These are phyloP conservation scores for Canavalia ensiformis DNA, from an alignment of 306 rosid species.

Conservation along the genomic window DNA sequence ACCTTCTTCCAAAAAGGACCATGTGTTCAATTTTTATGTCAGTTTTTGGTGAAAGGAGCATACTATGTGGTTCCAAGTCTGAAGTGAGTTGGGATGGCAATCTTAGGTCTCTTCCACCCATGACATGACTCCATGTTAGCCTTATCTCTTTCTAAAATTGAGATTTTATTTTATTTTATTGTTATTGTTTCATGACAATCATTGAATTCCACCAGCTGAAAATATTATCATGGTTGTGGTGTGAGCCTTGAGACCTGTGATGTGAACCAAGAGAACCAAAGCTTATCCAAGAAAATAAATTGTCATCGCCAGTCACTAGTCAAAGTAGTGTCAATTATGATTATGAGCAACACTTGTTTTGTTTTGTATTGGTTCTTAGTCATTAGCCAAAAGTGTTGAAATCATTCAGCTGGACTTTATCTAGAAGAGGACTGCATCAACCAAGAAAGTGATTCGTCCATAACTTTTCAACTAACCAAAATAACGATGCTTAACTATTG, in stretches of 20 bases:
- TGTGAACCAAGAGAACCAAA: constrained; percentile 8
- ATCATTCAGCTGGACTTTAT: constrained; percentile 41
- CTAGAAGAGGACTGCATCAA: constrained; percentile 44
- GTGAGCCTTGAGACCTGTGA: constrained; percentile 41
- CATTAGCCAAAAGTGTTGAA: constrained; percentile 43
- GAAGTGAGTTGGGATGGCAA: not conserved
- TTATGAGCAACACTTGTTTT: constrained; percentile 45
- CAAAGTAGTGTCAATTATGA: constrained; percentile 47
- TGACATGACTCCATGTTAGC: not conserved
- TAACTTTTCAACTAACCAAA: constrained; percentile 45
- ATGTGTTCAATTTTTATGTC: constrained; percentile 15
- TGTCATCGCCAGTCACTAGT: constrained; percentile 16
- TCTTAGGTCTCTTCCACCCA: not conserved
- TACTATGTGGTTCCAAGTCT: not conserved
- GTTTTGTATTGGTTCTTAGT: constrained; percentile 35
- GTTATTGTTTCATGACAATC: not conserved
- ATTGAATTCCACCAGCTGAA: constrained; percentile 45
- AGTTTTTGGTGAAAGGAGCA: constrained; percentile 12
- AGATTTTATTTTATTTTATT: not conserved
- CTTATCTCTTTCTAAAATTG: constrained; percentile 24
- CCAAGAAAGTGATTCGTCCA: constrained; percentile 24
- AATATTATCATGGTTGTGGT: constrained; percentile 19
- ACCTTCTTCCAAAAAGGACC: not conserved
- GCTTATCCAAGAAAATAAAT: constrained; percentile 9
- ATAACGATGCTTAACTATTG: constrained; percentile 28